phyloP scores from a whole-genome alignment of 2,329 filamentous ascomycete species.

The Penicillium hordei region DNA sequence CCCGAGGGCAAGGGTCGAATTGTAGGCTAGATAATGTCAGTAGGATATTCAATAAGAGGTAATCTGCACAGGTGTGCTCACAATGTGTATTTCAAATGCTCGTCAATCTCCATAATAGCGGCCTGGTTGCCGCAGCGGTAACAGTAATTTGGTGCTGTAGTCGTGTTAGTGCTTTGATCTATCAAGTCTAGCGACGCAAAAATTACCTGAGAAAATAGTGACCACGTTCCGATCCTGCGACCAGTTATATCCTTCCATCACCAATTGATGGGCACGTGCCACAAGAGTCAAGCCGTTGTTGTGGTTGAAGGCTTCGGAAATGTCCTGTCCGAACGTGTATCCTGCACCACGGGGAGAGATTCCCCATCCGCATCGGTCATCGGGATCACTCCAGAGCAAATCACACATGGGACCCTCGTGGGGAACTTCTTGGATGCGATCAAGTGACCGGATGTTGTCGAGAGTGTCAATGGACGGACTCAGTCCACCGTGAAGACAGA shows the following conservation, averaged over 20 bases:
- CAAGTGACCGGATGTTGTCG: constrained; percentile 91
- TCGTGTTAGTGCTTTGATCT: constrained; percentile 1
- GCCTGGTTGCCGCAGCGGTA: constrained; percentile 99
- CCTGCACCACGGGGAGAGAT: constrained; percentile 92
- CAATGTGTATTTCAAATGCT: constrained; percentile 99
- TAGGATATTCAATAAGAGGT: neutral
- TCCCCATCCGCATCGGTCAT: constrained; percentile 94
- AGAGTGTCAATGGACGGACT: constrained; percentile 95
- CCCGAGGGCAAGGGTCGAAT: constrained; percentile 97
- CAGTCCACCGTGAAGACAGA: constrained; percentile 95
- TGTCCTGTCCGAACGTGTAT: constrained; percentile 95
- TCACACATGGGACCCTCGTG: constrained; percentile 99
- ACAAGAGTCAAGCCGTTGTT: constrained; percentile 97
- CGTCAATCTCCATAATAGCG: constrained; percentile 99
- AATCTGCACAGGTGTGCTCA: constrained; percentile 54
- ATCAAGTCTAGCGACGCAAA: neutral
- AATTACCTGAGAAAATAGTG: constrained; percentile 91
- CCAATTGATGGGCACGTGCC: constrained; percentile 92
- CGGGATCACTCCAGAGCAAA: constrained; percentile 94
- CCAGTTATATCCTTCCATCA: constrained; percentile 99
- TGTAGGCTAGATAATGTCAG: constrained; percentile 69
- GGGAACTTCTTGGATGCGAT: constrained; percentile 96
- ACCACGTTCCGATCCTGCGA: constrained; percentile 97
- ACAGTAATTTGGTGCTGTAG: constrained; percentile 80
- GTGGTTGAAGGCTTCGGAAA: constrained; percentile 98